Percentiles rank a stretch among this genome's conserved stretches.
Conservation (phyloP, 768 basidiomycete genomes). For the Suillus spraguei region DNA sequence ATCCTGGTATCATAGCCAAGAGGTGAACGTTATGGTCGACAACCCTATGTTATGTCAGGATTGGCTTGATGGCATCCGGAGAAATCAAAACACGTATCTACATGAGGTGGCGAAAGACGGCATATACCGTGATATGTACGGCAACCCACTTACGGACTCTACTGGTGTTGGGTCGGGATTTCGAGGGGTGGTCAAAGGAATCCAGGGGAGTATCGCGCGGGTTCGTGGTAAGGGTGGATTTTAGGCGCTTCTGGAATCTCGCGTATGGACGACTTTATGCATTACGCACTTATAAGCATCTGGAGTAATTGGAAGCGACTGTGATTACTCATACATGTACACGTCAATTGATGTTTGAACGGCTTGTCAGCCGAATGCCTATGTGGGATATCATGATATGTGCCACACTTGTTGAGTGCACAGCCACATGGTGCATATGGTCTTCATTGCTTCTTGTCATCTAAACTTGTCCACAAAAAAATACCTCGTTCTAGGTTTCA, state of each 20-base stretch:
- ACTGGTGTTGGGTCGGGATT: constrained; percentile 40
- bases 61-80: constrained; percentile 55
- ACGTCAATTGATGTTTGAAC: not conserved
- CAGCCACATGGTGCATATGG: not conserved
- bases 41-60: constrained; percentile 51
- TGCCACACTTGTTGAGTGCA: not conserved
- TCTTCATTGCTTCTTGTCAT: not conserved
- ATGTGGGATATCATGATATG: constrained; percentile 1
- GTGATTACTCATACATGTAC: not conserved
- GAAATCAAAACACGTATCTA: constrained; percentile 58
- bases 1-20: constrained; percentile 73
- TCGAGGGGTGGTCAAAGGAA: constrained; percentile 43
- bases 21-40: constrained; percentile 68
- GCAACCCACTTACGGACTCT: constrained; percentile 40
- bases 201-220: constrained; percentile 44
- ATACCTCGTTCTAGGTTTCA: not conserved
- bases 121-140: constrained; percentile 55
- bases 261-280: not conserved
- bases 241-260: constrained; percentile 16
- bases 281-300: too few species aligned
- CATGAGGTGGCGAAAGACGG: constrained; percentile 53
- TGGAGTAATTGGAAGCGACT: not conserved
- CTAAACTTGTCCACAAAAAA: not conserved
- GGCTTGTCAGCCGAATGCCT: not conserved
- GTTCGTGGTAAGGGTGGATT: constrained; percentile 45